phyloP scores from a whole-genome alignment of 1,139 yeast genomes.

The Suhomyces ambrosiae region DNA sequence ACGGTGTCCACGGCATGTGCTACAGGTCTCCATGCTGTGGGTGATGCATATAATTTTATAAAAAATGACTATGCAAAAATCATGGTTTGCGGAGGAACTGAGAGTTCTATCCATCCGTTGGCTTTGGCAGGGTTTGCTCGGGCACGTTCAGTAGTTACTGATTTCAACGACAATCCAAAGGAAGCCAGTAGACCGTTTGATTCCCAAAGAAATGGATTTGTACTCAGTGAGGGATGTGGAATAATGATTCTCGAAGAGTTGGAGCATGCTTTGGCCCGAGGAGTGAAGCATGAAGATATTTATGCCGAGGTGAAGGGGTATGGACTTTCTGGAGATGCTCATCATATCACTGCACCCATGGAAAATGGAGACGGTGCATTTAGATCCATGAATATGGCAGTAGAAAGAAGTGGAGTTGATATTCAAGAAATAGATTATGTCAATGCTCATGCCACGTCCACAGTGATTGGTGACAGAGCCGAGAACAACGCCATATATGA shows the following conservation, averaged over 20 bases:
- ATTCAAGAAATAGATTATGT: conserved; percentile 65
- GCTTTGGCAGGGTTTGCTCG: conserved; percentile 91
- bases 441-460: conserved; percentile 97
- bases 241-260: conserved; percentile 73
- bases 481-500: conserved; percentile 75
- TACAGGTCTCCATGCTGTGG: conserved; percentile 90
- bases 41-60: conserved; percentile 87
- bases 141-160: conserved; percentile 77
- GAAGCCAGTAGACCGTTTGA: conserved; percentile 90
- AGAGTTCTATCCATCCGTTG: conserved; percentile 82
- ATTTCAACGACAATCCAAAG: conserved; percentile 60
- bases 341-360: conserved; percentile 90
- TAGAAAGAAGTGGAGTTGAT: conserved; percentile 47
- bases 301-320: conserved; percentile 85
- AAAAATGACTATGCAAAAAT: conserved; percentile 78
- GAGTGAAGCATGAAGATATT: conserved; percentile 53
- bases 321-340: conserved; percentile 89
- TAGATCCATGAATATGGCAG: conserved; percentile 79
- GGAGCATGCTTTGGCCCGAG: conserved; percentile 72
- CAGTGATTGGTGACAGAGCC: conserved; percentile 84
- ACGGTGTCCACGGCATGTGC: conserved; percentile 96
- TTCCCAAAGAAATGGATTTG: conserved; percentile 76
- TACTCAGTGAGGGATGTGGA: conserved; percentile 92
- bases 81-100: conserved; percentile 93
- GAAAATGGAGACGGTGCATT: conserved; percentile 83